Conservation (phyloP, 352 stramenopile species). For the Globisporangium middletonii region DNA sequence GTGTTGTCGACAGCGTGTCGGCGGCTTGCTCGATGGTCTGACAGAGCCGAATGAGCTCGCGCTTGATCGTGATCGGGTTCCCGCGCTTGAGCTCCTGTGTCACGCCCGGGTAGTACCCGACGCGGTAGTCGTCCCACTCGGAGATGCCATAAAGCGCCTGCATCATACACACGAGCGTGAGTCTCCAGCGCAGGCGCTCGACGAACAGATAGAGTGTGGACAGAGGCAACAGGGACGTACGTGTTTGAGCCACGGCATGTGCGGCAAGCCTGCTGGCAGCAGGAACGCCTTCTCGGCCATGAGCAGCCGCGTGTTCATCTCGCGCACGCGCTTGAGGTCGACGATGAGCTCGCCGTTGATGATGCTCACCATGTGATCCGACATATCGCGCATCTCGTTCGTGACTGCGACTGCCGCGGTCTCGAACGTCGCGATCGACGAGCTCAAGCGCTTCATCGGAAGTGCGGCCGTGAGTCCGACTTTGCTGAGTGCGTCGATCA, state of each 20-base stretch:
- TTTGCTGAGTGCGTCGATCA: slow-evolving; percentile 36
- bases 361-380: slow-evolving; percentile 48
- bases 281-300: slow-evolving; percentile 80
- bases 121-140: slow-evolving; percentile 77
- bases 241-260: slow-evolving; percentile 81
- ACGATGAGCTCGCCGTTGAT: slow-evolving; percentile 56
- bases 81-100: slow-evolving; percentile 63
- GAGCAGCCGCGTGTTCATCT: slow-evolving; percentile 80
- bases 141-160: slow-evolving; percentile 79
- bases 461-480: slow-evolving; percentile 24
- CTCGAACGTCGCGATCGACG: slow-evolving; percentile 61
- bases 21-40: slow-evolving; percentile 74
- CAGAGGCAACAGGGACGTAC: slow-evolving; percentile 25
- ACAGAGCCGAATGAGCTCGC: slow-evolving; percentile 70
- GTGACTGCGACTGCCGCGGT: slow-evolving; percentile 38
- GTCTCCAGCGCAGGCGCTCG: neutral
- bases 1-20: slow-evolving; percentile 56
- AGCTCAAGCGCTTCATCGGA: slow-evolving; percentile 41
- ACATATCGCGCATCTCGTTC: slow-evolving; percentile 57
- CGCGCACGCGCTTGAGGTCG: slow-evolving; percentile 73
- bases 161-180: neutral
- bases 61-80: slow-evolving; percentile 70
- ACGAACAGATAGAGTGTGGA: no score
- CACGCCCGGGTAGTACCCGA: slow-evolving; percentile 67
- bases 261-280: slow-evolving; percentile 49